Percentiles rank a stretch among this genome's conserved stretches.
phyloP scores from a whole-genome alignment of 441 rosid genomes.

The Gossypium schwendimanii region DNA sequence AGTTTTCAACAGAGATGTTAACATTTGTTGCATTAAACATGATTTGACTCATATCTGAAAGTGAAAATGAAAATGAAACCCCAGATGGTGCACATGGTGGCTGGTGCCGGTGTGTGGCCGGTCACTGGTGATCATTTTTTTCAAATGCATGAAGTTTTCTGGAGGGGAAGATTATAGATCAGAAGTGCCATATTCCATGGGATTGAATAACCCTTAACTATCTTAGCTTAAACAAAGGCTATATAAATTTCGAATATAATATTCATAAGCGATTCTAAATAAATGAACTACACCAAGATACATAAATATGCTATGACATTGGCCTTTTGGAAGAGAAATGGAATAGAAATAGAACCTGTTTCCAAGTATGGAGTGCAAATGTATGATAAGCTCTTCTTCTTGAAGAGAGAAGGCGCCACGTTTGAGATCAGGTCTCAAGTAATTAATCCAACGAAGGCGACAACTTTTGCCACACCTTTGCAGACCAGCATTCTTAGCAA shows the following conservation, averaged over 20 bases:
- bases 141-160: neutral
- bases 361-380: constrained; percentile 80
- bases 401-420: constrained; percentile 79
- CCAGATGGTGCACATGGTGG: neutral
- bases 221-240: neutral
- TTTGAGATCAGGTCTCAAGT: constrained; percentile 83
- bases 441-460: constrained; percentile 92
- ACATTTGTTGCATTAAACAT: neutral
- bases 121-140: neutral
- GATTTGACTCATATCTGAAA: neutral
- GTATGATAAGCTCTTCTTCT: constrained; percentile 74
- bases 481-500: constrained; percentile 77
- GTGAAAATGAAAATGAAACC: neutral
- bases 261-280: neutral
- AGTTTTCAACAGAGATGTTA: neutral
- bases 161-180: neutral
- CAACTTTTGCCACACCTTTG: constrained; percentile 89
- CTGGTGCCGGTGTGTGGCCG: neutral
- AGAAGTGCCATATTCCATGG: neutral
- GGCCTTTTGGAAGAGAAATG: neutral
- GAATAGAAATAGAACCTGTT: constrained; percentile 44
- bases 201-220: neutral
- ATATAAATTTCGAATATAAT: neutral
- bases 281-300: neutral
- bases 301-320: neutral